Conservation (phyloP, 169 alveolate species). For the Plasmodium ovale region DNA sequence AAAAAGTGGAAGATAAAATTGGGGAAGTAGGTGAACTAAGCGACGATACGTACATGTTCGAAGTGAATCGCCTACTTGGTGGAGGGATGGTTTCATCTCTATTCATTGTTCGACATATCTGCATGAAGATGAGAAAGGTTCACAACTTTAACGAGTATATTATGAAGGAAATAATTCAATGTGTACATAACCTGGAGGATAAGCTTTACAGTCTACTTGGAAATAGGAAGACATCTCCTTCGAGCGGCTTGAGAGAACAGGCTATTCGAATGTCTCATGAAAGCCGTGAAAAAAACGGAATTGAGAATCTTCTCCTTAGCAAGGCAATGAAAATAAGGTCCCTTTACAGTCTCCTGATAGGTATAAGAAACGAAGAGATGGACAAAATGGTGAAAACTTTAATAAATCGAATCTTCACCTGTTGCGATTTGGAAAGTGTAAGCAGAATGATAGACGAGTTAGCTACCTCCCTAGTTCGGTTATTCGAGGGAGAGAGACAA, state of each 20-base stretch:
- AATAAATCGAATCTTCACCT: neutral
- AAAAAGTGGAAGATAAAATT: neutral
- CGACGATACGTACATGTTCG: conserved; percentile 28
- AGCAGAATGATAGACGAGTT: neutral
- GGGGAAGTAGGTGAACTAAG: neutral
- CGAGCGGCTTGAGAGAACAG: too few relatives aligned
- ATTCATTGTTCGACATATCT: conserved; percentile 58
- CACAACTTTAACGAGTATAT: conserved; percentile 46
- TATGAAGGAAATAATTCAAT: conserved; percentile 5
- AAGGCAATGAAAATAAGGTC: conserved; percentile 23
- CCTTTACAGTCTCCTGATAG: conserved; percentile 32
- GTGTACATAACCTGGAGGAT: neutral
- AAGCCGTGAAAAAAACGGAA: neutral
- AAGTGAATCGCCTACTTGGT: conserved; percentile 20
- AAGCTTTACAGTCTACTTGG: neutral
- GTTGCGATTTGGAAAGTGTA: neutral
- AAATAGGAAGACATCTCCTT: neutral
- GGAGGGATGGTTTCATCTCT: conserved; percentile 26
- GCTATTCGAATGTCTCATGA: neutral
- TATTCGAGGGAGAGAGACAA: conserved; percentile 4
- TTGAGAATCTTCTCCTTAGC: neutral
- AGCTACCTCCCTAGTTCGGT: neutral
- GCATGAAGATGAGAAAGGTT: conserved; percentile 29
- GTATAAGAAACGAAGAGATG: neutral
- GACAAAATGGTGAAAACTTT: neutral